Evolutionary conservation across 2,329 filamentous ascomycete species (phyloP).

Genomic region (Ramularia collo-cygni): DNA sequence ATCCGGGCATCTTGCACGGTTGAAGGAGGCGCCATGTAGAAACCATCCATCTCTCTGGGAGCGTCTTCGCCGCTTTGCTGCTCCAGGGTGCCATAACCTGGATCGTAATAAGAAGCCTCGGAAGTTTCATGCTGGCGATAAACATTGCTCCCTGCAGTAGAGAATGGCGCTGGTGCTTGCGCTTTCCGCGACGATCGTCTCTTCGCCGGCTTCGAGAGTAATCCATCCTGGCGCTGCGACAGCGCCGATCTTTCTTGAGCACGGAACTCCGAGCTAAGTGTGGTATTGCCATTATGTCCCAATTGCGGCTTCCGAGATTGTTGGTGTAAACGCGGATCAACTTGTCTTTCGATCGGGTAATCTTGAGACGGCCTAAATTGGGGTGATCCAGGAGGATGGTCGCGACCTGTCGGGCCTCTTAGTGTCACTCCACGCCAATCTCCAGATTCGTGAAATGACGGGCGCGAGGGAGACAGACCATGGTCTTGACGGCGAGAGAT

Average conservation of each 20-base stretch:
- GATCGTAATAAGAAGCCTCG: constrained; percentile 3
- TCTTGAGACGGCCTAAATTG: no score
- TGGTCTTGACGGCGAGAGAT: background rate
- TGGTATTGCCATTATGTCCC: background rate
- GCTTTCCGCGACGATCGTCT: background rate
- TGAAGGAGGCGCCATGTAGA: background rate
- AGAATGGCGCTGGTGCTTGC: background rate
- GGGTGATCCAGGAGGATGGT: no score
- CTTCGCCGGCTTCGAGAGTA: constrained; percentile 1
- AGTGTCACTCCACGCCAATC: background rate
- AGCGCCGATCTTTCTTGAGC: background rate
- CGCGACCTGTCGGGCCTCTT: no score
- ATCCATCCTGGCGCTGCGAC: background rate
- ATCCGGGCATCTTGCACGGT: constrained; percentile 1
- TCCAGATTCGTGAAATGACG: constrained; percentile 2
- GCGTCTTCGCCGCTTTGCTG: constrained; percentile 1
- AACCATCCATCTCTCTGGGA: background rate
- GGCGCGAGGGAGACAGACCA: background rate
- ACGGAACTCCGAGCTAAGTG: background rate
- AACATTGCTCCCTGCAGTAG: background rate
- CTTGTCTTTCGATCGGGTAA: no score
- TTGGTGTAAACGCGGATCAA: no score
- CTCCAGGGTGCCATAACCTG: constrained; percentile 3
- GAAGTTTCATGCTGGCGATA: background rate
- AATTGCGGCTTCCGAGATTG: no score